Base-by-base conservation (phyloP, 1,139 yeast species). In the Suhomyces panamericanus region DNA sequence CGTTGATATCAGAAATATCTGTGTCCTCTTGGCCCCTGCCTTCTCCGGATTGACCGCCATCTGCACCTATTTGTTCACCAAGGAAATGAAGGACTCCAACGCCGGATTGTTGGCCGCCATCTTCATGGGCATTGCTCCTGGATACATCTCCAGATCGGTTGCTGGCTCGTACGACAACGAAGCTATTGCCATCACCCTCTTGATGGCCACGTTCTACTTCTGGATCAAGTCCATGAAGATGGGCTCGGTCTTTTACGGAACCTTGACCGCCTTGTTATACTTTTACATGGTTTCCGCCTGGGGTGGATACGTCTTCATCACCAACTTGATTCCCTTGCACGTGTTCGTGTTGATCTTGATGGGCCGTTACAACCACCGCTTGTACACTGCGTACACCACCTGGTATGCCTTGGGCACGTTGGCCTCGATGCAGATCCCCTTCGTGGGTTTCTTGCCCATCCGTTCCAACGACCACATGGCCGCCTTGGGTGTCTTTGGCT, bases 281-380 rank as follows among this genome's bases (percentile, higher is more conserved):
- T 95, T 95, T 67, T 95, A 95, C 76, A 95, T 95, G 99, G 99
- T 95, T 42, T 85, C 96, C 43, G 99, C 99, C n/a, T 95, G 99
- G 99, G 99, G 99, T 75, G 99, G 99, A 17, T 95, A 95, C 63
- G 99, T 93, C 41, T 95, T 95, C 73, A 95, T 95, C 69, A 95
- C 99, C 50, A 95, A 95, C 70, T 83, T 95, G 75, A 89, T 95
- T 59, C 99, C 99, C 42, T 76, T 95, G 58, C 99, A 95, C 65
- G 90, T 91, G 27, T 91, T 95, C 63, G 93, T 90, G 38, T 75
- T 95, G 60, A 70, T 95, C 47, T 70, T 88, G 54, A 95, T 95
- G 99, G 99, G 99, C 45, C 83, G 99, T 59, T 95, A 90, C 68
- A 81, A 80, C 58, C 83, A 85, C 55, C 81, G 83, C 56, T 67